A percentile compares a stretch with the other conserved stretches of the same genome.
phyloP scores from a whole-genome alignment of 495 filamentous ascomycete species.

The Penicillium canariense region DNA sequence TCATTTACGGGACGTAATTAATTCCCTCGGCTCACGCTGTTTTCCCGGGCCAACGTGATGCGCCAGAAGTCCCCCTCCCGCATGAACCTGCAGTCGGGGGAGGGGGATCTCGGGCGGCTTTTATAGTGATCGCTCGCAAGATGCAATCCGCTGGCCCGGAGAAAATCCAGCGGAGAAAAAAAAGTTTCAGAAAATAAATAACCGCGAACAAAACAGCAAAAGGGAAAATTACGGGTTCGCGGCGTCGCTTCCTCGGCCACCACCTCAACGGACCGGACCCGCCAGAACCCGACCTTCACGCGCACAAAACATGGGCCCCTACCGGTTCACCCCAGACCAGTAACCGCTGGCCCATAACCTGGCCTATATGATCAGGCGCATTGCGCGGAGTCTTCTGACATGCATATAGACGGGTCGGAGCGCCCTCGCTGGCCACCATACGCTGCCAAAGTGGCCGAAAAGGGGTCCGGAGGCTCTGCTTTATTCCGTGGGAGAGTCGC shows the following conservation, averaged over 20 bases:
- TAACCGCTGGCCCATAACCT: conserved; percentile 5
- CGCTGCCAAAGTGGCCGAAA: neutral
- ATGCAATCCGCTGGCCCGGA: neutral
- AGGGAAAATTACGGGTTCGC: conserved; percentile 20
- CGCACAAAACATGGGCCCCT: conserved; percentile 5
- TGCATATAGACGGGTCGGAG: neutral
- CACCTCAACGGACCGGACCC: conserved; percentile 24
- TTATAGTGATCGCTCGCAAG: conserved; percentile 1
- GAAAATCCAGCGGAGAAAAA: neutral
- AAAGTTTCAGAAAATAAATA: conserved; percentile 16
- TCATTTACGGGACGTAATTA: neutral
- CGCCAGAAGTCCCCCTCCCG: neutral
- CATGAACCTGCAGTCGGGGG: conserved; percentile 2
- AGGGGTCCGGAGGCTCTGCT: conserved; percentile 22
- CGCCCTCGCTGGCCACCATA: neutral
- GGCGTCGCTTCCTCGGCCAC: conserved; percentile 25
- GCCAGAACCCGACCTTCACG: conserved; percentile 25
- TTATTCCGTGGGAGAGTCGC: conserved; percentile 17
- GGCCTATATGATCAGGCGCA: neutral
- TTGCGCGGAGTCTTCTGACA: neutral
- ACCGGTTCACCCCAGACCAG: conserved; percentile 21
- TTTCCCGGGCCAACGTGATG: neutral
- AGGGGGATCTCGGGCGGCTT: conserved; percentile 2
- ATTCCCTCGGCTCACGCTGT: no score
- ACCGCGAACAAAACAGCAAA: conserved; percentile 20